phyloP scores from a whole-genome alignment of 805 yeast species.

The Kurtzmaniella fragi region DNA sequence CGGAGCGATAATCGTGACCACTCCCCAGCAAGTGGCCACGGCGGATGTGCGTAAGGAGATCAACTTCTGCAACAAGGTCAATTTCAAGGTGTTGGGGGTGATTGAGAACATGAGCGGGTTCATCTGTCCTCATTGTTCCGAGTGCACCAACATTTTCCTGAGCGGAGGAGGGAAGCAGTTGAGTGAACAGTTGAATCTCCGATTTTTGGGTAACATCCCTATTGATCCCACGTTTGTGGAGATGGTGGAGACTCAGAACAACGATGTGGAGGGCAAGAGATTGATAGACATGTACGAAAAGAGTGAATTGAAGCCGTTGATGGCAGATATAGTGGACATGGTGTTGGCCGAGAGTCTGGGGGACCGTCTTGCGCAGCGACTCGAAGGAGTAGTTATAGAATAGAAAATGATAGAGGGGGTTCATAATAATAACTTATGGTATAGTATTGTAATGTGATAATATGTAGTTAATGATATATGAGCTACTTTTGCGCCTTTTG shows the following conservation, averaged over 20 bases:
- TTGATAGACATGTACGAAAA: constrained; percentile 31
- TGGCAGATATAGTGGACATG: constrained; percentile 31
- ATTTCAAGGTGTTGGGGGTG: constrained; percentile 74
- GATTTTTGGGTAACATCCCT: constrained; percentile 83
- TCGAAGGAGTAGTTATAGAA: no score
- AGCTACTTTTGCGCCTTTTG: constrained; percentile 25
- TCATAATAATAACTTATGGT: no score
- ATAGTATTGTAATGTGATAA: no score
- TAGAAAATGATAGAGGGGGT: no score
- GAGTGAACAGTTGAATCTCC: constrained; percentile 56
- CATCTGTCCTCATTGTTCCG: constrained; percentile 89
- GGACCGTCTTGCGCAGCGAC: no score
- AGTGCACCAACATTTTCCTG: constrained; percentile 87
- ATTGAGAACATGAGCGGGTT: constrained; percentile 97
- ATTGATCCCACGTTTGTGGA: constrained; percentile 90
- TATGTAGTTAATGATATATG: neutral
- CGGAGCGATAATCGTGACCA: constrained; percentile 93
- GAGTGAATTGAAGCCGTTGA: constrained; percentile 32
- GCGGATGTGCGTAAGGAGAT: constrained; percentile 94
- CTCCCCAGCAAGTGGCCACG: constrained; percentile 91
- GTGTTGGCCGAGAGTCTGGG: constrained; percentile 19
- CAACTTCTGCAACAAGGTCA: constrained; percentile 84
- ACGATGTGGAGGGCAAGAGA: constrained; percentile 18
- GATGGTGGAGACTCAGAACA: constrained; percentile 65
- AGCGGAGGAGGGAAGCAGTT: constrained; percentile 84